Conservation (phyloP, 495 filamentous ascomycete species). For the Penicillium subrubescens region DNA sequence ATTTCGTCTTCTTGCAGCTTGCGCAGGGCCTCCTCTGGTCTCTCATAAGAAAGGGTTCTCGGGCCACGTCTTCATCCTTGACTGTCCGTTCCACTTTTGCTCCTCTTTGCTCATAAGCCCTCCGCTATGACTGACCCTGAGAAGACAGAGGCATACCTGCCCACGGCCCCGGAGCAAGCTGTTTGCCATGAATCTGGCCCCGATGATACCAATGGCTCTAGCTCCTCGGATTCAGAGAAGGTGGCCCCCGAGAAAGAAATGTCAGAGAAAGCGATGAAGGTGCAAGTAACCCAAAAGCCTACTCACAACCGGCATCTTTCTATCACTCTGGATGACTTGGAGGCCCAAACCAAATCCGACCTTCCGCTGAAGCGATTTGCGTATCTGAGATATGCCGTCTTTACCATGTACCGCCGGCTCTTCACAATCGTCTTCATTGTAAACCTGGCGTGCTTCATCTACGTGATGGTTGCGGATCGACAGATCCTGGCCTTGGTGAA, state of each 20-base stretch:
- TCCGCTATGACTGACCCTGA: slow-evolving; percentile 17
- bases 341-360: slow-evolving; percentile 12
- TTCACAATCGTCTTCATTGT: slow-evolving; percentile 44
- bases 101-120: slow-evolving; percentile 1
- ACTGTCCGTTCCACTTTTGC: neutral
- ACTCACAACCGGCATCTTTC: neutral
- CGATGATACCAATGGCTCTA: neutral
- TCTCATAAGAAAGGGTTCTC: slow-evolving; percentile 6
- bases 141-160: slow-evolving; percentile 18
- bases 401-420: slow-evolving; percentile 45
- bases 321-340: slow-evolving; percentile 10
- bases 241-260: too few species aligned
- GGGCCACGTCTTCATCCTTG: neutral
- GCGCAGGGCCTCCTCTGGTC: slow-evolving; percentile 3
- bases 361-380: slow-evolving; percentile 17
- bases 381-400: slow-evolving; percentile 28
- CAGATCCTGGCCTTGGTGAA: slow-evolving; percentile 30
- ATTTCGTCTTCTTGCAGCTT: neutral
- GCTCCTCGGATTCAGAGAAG: slow-evolving; percentile 8
- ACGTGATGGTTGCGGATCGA: slow-evolving; percentile 26
- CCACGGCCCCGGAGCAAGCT: slow-evolving; percentile 9
- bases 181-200: slow-evolving; percentile 4
- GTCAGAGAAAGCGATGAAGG: slow-evolving; percentile 1
- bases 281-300: slow-evolving; percentile 5
- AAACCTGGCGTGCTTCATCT: slow-evolving; percentile 47